phyloP scores from a whole-genome alignment of 345 rosid species.

The Salix suchowensis region DNA sequence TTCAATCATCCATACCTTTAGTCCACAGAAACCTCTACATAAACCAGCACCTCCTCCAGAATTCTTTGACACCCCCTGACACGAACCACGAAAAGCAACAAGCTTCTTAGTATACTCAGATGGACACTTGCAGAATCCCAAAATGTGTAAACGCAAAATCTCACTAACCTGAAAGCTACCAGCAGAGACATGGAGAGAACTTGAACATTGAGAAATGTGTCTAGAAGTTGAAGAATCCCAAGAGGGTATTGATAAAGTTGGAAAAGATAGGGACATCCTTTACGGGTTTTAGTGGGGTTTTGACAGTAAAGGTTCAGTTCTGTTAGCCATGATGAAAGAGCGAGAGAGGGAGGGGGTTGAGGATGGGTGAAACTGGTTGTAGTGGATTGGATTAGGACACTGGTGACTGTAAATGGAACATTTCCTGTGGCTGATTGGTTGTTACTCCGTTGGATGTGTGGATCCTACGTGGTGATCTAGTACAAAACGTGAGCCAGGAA shows the following conservation, averaged over 20 bases:
- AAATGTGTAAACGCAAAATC: neutral
- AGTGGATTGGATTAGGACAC: neutral
- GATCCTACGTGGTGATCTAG: neutral
- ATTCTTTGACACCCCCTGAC: constrained; percentile 27
- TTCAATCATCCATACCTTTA: constrained; percentile 39
- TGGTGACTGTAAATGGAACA: neutral
- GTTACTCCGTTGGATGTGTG: neutral
- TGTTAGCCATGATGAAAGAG: neutral
- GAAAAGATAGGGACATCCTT: constrained; percentile 26
- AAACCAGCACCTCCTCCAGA: constrained; percentile 35
- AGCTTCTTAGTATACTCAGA: neutral
- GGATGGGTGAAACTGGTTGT: neutral
- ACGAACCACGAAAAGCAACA: constrained; percentile 5
- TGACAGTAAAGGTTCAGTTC: neutral
- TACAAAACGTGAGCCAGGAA: neutral
- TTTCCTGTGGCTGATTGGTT: neutral
- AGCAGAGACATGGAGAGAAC: neutral
- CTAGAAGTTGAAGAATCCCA: constrained; percentile 8
- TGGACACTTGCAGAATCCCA: neutral
- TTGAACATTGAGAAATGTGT: neutral
- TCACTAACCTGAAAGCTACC: constrained; percentile 23
- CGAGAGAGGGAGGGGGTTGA: neutral
- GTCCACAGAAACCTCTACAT: constrained; percentile 41
- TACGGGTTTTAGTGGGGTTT: neutral
- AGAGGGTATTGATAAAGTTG: constrained; percentile 19